Base-by-base conservation (phyloP, 192 early-diverging fungal genomes). In the Funneliformis mosseae region DNA sequence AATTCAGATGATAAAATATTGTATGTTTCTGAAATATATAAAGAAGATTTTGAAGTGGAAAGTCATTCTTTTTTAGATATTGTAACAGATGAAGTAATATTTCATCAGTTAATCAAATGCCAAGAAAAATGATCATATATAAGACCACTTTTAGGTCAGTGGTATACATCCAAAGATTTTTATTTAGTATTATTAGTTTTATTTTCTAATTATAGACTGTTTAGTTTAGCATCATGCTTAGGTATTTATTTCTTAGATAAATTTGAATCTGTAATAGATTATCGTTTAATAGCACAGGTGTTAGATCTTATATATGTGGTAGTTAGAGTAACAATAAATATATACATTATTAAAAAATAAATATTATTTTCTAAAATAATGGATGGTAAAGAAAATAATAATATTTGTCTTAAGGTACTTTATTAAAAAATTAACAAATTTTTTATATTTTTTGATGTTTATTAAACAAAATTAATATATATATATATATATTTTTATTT, bases 201-300 rank as follows among this genome's bases (percentile, higher is more conserved):
- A 21, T 60, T 76, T 43, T 76, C 39, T 5, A 18, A 16, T 6
- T 62, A 63, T 76, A 16, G 60, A 7, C 42, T 76, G 23, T 16
- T 46, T 1, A 62, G 33, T 39, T 41, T 76, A 42, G 60, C 16
- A 45, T n/a, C 75, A 42, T 42, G 2, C 5, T 41, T 76, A 33
- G 59, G 39, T 16, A 60, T 62, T 16, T 18, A 62, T 8, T 76
- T 41, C 23, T 63, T 76, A 43, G 75, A 76, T 41, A 76, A 76
- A 62, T 76, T 62, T 10, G 75, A 76, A 76, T 62, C 48, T 8
- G 59, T 76, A 21, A 18, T 62, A 2, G 3, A 33, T 33, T 33
- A 33, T 33, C 33, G 3, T 33, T 33, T 3, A 33, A 33, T 3
- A 0, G 3, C 33, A 33, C 33, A 3, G 3, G 33, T 33, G 3